Evolutionary conservation across 495 filamentous ascomycete species (phyloP), one percentile per base, ranked within the genome.

Genomic region (Hyaloscypha hepaticicola): DNA sequence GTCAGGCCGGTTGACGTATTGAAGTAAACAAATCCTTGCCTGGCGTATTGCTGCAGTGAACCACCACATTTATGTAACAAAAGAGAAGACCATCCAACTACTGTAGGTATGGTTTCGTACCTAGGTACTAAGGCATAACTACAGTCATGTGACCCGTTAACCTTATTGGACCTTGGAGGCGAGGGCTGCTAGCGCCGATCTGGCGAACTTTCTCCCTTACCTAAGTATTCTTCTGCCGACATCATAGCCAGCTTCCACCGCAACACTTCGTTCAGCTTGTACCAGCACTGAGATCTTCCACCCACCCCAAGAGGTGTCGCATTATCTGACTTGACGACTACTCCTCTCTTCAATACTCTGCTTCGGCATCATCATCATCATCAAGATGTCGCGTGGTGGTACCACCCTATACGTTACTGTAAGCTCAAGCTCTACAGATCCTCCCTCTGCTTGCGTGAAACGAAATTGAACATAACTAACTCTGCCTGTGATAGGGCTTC

Each of bases 371-470:
- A 45, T 8, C 38, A 19, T 8, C 50, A 50, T 53, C 50, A 53
- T 38, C 76, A 81, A 68, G 70, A 97, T 97, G 93, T 97, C 93
- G 85, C 91, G 93, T 69, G 87, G 90, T 73, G 87, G 89, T 73
- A 96, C 93, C 49, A 99, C 95, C 31, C 92, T 99, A 62, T 99
- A 99, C 83, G 95, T 97, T 70, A 83, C 82, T 73, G 69, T 71
- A 58, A 48, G 68, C 63, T 57, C 62, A 29, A 24, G 19, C 4
- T 27, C 0, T n/a, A 60, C 27, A 50, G 8, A 27, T 48, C 25
- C 33, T 56, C 31, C 64, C 50, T 11, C 45, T 38, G n/a, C n/a
- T n/a, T 49, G 9, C 27, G 34, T 60, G 7, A 33, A 21, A 24
- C 59, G 6, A 53, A 41, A 49, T 29, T 52, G 38, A 55, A 45